phyloP scores from a whole-genome alignment of 176 grass and related monocot species.

The Raddia guianensis region DNA sequence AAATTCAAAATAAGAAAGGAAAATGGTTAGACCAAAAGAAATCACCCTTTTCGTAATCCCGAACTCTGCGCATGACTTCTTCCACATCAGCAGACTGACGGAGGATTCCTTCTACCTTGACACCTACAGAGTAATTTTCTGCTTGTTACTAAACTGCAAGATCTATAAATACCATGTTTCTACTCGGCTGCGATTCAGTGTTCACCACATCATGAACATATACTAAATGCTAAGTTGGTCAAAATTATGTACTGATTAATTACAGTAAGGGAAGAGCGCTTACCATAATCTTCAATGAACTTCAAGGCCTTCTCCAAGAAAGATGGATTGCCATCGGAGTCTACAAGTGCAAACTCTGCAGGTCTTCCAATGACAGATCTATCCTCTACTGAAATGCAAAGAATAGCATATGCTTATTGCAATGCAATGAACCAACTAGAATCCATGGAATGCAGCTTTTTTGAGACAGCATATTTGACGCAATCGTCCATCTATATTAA shows the following conservation, averaged over 20 bases:
- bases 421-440: constrained; percentile 28
- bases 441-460: constrained; percentile 26
- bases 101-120: constrained; percentile 95
- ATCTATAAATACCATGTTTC: constrained; percentile 6
- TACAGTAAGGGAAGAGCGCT: constrained; percentile 2
- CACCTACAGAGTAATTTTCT: constrained; percentile 50
- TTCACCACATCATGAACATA: constrained; percentile 5
- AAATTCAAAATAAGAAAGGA: constrained; percentile 31
- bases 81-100: constrained; percentile 99
- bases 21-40: constrained; percentile 27
- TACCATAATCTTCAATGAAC: constrained; percentile 96
- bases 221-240: background rate
- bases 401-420: constrained; percentile 35
- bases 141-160: constrained; percentile 22
- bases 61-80: constrained; percentile 94
- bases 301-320: constrained; percentile 94
- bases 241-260: constrained; percentile 18
- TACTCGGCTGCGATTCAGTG: constrained; percentile 13
- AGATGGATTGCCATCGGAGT: constrained; percentile 78
- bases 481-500: constrained; percentile 13
- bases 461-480: background rate
- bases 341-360: constrained; percentile 76
- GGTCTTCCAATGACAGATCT: constrained; percentile 71
- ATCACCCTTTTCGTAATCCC: constrained; percentile 94
- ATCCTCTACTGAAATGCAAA: constrained; percentile 60